phyloP scores from a whole-genome alignment of 345 rosid species.

The Moricandia moricandioides region DNA sequence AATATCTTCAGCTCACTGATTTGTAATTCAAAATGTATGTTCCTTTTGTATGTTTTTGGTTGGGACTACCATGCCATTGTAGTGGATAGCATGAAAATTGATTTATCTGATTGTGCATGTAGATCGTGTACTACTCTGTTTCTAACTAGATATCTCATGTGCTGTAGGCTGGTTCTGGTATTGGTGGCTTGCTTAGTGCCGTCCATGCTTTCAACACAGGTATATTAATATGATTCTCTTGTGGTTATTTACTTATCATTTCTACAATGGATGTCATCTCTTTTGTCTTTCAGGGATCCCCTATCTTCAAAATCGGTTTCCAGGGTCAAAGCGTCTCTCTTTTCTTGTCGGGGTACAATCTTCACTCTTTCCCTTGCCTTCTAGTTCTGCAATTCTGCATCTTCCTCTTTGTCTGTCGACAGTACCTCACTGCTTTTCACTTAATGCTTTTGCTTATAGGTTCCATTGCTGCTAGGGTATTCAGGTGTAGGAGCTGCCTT shows the following conservation, averaged over 20 bases:
- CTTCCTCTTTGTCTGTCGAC: not conserved
- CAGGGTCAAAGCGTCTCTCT: constrained; percentile 91
- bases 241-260: not conserved
- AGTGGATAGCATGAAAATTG: not conserved
- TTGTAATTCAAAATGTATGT: not conserved
- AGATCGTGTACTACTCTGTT: constrained; percentile 3
- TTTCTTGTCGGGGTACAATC: constrained; percentile 65
- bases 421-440: not conserved
- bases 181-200: constrained; percentile 89
- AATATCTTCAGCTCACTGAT: not conserved
- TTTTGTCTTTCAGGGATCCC: constrained; percentile 63
- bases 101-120: not conserved
- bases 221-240: constrained; percentile 31
- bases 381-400: not conserved
- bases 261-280: not conserved
- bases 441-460: constrained; percentile 42
- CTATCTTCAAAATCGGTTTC: constrained; percentile 61
- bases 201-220: constrained; percentile 82
- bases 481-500: constrained; percentile 83
- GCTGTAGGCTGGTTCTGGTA: constrained; percentile 78
- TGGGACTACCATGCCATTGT: not conserved
- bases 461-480: constrained; percentile 70
- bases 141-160: constrained; percentile 15
- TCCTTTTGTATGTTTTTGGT: not conserved
- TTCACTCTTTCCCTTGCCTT: not conserved